Evolutionary conservation across 2,329 filamentous ascomycete species (phyloP).

Genomic region (Calonectria fujianensis): DNA sequence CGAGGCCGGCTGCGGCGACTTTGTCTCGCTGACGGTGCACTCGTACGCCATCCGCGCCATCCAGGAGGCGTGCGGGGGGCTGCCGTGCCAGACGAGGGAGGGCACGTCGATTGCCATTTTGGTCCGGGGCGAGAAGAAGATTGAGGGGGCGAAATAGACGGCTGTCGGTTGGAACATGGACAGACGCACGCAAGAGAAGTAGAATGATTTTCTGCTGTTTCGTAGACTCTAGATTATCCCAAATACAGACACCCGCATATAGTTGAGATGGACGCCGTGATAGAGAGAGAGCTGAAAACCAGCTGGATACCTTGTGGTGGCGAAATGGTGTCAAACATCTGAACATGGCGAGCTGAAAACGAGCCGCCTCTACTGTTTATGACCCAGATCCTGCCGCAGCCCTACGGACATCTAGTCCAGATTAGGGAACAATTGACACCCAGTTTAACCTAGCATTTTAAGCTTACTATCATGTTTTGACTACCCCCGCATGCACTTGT

Average conservation of each 20-base stretch:
- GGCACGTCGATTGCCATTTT: conserved; percentile 73
- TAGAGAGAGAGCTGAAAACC: not conserved
- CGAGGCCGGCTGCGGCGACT: conserved; percentile 58
- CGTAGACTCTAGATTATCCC: not conserved
- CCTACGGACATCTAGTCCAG: not conserved
- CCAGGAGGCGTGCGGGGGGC: conserved; percentile 64
- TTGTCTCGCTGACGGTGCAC: conserved; percentile 72
- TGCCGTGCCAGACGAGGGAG: conserved; percentile 68
- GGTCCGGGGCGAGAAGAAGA: conserved; percentile 65
- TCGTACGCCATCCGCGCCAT: conserved; percentile 68
- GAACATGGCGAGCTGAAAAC: not conserved
- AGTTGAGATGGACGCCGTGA: not conserved
- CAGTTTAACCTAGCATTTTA: not conserved
- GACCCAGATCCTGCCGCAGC: not conserved
- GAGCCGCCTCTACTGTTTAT: not conserved
- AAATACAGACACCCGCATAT: not conserved
- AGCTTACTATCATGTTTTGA: not conserved
- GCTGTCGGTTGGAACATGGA: not conserved
- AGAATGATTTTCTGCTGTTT: not conserved
- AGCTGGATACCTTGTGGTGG: not conserved
- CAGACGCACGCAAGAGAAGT: too few species aligned
- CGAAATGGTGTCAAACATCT: not conserved
- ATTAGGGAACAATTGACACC: not conserved
- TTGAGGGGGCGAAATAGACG: not conserved
- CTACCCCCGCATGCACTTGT: not conserved